Evolutionary conservation across 2,329 filamentous ascomycete genomes (phyloP).

Genomic region (Penicillium concentricum): DNA sequence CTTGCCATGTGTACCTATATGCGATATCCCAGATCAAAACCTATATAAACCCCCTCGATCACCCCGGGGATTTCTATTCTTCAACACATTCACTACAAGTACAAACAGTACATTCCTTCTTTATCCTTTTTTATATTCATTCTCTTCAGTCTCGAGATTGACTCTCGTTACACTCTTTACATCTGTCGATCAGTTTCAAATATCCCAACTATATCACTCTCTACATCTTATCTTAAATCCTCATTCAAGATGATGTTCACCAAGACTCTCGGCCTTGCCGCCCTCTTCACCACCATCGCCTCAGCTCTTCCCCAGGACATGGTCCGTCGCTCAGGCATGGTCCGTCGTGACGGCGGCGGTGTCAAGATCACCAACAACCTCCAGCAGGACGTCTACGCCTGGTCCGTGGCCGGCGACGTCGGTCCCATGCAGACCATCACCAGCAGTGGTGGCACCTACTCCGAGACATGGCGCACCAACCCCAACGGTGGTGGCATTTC

Average conservation of each 20-base stretch:
- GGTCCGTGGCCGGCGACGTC: conserved; percentile 39
- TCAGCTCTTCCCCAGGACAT: conserved; percentile 31
- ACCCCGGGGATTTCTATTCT: conserved; percentile 4
- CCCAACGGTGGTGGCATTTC: conserved; percentile 43
- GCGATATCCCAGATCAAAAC: conserved; percentile 6
- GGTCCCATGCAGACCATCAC: conserved; percentile 36
- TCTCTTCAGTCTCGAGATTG: conserved; percentile 24
- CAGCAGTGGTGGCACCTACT: conserved; percentile 35
- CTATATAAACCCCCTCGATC: conserved; percentile 22
- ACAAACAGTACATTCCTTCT: conserved; percentile 18
- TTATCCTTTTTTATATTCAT: conserved; percentile 19
- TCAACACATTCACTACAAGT: conserved; percentile 17
- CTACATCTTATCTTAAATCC: not conserved
- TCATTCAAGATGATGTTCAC: conserved; percentile 38
- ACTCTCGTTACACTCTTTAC: conserved; percentile 26
- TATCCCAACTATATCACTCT: conserved; percentile 10
- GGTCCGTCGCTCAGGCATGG: conserved; percentile 24
- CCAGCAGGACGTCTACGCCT: conserved; percentile 38
- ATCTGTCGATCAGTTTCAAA: conserved; percentile 24
- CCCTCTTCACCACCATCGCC: conserved; percentile 32
- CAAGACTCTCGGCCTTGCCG: conserved; percentile 35
- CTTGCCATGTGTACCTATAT: not conserved
- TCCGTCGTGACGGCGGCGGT: conserved; percentile 23
- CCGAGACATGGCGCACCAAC: conserved; percentile 36
- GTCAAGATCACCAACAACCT: conserved; percentile 43